Percentiles rank a stretch among this genome's conserved stretches.
These are phyloP conservation scores for Wallemia ichthyophaga DNA, from an alignment of 1,284 basidiomycete genomes.

Conservation along the genomic window DNA sequence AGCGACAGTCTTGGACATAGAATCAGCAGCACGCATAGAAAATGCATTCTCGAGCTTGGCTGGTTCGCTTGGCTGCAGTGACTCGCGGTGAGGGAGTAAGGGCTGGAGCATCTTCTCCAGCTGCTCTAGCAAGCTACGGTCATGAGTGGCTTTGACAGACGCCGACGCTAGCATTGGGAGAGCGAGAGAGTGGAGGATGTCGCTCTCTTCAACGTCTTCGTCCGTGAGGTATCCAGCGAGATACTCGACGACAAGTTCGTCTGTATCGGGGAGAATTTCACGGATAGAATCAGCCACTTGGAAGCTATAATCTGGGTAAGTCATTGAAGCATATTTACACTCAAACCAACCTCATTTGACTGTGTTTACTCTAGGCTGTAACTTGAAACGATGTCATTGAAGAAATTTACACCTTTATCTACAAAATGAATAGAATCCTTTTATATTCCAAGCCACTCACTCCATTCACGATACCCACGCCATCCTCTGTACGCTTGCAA, in stretches of 20 bases:
- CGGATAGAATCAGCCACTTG: conserved; percentile 53
- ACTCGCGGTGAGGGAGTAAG: conserved; percentile 24
- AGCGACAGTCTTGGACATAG: conserved; percentile 55
- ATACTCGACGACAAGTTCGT: conserved; percentile 77
- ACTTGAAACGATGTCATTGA: no score
- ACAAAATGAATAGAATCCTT: no score
- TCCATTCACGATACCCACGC: no score
- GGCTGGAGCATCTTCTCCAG: conserved; percentile 33
- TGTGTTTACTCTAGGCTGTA: no score
- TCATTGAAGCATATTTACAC: not conserved
- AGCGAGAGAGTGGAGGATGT: conserved; percentile 52
- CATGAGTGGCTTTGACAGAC: conserved; percentile 4
- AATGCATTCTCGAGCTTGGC: conserved; percentile 72
- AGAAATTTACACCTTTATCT: no score
- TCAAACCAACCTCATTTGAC: not conserved
- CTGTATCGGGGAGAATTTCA: conserved; percentile 48
- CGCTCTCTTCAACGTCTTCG: conserved; percentile 58
- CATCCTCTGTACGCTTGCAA: not conserved
- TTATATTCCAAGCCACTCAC: not conserved
- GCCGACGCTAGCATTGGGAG: conserved; percentile 29
- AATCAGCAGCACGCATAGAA: conserved; percentile 62
- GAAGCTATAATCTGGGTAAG: conserved; percentile 7
- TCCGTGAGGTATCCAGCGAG: conserved; percentile 72
- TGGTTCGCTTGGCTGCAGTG: conserved; percentile 16
- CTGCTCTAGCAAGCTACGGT: conserved; percentile 33